Base-by-base conservation (phyloP, 805 yeast species). In the Kodamaea leandrae region DNA sequence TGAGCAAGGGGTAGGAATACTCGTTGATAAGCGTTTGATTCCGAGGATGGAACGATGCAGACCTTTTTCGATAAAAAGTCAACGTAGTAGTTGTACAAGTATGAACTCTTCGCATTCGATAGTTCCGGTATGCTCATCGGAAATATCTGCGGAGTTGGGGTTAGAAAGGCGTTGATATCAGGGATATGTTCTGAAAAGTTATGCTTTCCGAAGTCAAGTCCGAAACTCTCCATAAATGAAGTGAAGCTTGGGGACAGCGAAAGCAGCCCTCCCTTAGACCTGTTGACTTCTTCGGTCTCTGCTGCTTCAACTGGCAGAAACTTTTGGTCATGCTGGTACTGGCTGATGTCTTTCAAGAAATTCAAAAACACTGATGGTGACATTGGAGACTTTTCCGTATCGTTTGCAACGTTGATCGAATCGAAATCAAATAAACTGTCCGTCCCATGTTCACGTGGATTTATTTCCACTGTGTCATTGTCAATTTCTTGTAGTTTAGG, bases 1-100 rank as follows among this genome's bases (percentile, higher is more conserved):
- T 75, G 77, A 0, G 82, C 82, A 60, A 77, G 64, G 1, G 83
- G 83, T 33, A 77, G 50, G 48, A 77, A 76, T 14, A 78, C 74
- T 25, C 69, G 68, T 46, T 74, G 71, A 52, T 71, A 77, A 47
- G 72, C 69, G 47, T 77, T 77, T 20, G 77, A 74, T 36, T 64
- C 68, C 10, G 66, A 60, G 14, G 42, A 44, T 1, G 81, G 79
- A 1, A 79, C 76, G 25, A 76, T 68, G 3, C 75, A 73, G 1
- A 74, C 68, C 28, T 64, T 61, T 6, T 54, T 52, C 10, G 75
- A 63, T 28, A 77, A 50, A 9, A 64, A 65, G 43, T 74, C 72
- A 21, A 71, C 68, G 50, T 75, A 77, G 52, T 76, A 76, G 36
- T 71, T 71, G 52, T 74, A 76, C 4, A 77, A 55, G 42, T 59